Percentiles rank a stretch among this genome's conserved stretches.
These are phyloP conservation scores for Plasmodium cynomolgi DNA, from an alignment of 169 alveolate species.

Conservation along the genomic window DNA sequence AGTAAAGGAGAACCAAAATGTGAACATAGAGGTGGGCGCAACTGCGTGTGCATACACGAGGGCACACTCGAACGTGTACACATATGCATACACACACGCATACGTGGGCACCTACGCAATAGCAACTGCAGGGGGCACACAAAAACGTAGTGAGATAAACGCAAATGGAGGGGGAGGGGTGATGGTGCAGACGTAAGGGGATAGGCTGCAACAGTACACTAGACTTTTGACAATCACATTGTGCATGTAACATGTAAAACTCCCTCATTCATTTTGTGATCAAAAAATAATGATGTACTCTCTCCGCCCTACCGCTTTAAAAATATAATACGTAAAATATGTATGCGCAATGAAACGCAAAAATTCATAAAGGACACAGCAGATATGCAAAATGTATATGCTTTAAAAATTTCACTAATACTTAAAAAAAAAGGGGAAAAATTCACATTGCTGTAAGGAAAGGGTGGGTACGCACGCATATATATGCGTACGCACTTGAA, in stretches of 20 bases:
- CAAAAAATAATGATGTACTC: background rate
- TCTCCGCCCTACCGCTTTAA: constrained; percentile 3
- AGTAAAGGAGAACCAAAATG: background rate
- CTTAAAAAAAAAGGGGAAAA: constrained; percentile 22
- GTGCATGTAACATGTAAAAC: background rate
- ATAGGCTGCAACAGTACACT: background rate
- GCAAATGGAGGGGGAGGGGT: background rate
- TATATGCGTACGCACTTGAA: background rate
- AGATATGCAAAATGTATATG: constrained; percentile 2
- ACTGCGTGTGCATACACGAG: too few species aligned
- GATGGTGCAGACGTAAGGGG: background rate
- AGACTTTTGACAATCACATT: constrained; percentile 4
- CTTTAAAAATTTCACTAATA: constrained; percentile 20
- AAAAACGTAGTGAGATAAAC: background rate
- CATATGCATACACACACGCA: background rate
- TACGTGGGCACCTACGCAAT: background rate
- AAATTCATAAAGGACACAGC: constrained; percentile 28
- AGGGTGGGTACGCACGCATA: background rate
- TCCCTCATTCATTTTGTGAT: background rate
- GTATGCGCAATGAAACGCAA: constrained; percentile 15
- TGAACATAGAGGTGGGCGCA: background rate
- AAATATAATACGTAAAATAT: constrained; percentile 12
- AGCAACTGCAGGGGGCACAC: background rate
- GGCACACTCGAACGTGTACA: background rate
- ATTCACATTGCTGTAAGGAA: background rate